These are phyloP conservation scores for Misopates orontium DNA, from an alignment of 257 asterid genomes.

Conservation along the genomic window DNA sequence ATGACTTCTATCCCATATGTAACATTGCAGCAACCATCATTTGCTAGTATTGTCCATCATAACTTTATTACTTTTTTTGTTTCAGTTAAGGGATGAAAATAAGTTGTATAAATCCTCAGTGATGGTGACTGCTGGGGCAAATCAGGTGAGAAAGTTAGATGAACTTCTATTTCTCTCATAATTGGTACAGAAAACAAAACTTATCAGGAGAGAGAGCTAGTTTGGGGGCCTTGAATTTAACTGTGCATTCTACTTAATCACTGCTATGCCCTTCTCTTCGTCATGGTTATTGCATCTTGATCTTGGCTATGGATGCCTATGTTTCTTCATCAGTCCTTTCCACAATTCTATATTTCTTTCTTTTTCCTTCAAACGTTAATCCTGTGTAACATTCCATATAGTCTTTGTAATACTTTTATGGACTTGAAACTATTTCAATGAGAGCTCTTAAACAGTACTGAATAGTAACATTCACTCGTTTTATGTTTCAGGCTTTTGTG, in stretches of 20 bases:
- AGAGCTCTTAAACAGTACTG: too few relatives aligned
- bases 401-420: too few relatives aligned
- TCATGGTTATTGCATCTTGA: too few relatives aligned
- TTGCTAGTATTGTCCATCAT: constrained; percentile 4
- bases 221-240: not conserved
- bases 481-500: constrained; percentile 78
- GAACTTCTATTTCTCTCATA: not conserved
- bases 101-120: constrained; percentile 75
- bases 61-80: constrained; percentile 19
- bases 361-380: too few relatives aligned
- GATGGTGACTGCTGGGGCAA: constrained; percentile 99
- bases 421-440: too few relatives aligned
- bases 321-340: too few relatives aligned
- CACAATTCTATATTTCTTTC: too few relatives aligned
- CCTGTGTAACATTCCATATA: too few relatives aligned
- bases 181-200: not conserved
- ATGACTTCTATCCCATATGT: not conserved
- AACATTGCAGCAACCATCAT: not conserved
- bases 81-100: constrained; percentile 74
- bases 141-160: constrained; percentile 60
- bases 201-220: not conserved
- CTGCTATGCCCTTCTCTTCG: too few relatives aligned
- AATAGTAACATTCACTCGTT: too few relatives aligned
- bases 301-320: too few relatives aligned
- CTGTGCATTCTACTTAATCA: not conserved